A percentile compares a stretch with the other conserved stretches of the same genome.
These are phyloP conservation scores for Chrysoporthe deuterocubensis DNA, from an alignment of 2,329 filamentous ascomycete species.

Conservation along the genomic window DNA sequence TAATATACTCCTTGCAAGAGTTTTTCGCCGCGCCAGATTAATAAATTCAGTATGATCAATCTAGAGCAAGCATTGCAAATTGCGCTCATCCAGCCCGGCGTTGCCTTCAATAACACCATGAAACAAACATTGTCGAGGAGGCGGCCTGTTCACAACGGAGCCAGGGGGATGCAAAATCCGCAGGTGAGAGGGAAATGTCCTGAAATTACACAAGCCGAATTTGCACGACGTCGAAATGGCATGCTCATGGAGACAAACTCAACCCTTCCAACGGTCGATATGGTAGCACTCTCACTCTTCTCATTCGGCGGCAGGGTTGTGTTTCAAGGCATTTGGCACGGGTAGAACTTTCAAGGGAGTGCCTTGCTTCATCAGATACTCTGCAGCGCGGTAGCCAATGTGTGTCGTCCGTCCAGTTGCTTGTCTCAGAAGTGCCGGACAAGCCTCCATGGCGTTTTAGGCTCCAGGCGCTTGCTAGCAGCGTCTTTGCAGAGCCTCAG, in stretches of 20 bases:
- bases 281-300: too few species aligned
- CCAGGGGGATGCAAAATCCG: not conserved
- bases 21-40: too few species aligned
- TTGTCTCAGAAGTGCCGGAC: slow-evolving; percentile 14
- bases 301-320: not conserved
- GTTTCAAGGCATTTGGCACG: slow-evolving; percentile 1
- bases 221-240: not conserved
- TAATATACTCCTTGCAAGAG: too few species aligned
- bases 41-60: too few species aligned
- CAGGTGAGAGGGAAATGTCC: not conserved
- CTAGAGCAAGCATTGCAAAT: too few species aligned
- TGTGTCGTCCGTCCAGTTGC: slow-evolving; percentile 4
- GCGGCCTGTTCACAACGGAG: too few species aligned
- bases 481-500: not conserved
- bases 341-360: not conserved
- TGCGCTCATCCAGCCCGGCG: not conserved
- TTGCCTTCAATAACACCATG: not conserved
- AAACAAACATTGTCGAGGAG: not conserved
- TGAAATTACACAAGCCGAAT: not conserved
- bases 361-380: not conserved
- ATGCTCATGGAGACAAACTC: not conserved
- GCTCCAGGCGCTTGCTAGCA: not conserved
- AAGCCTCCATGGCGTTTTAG: slow-evolving; percentile 8
- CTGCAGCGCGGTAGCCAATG: not conserved
- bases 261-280: not conserved